Base-by-base conservation (phyloP, 2,329 filamentous ascomycete species). In the Fusarium xyrophilum region DNA sequence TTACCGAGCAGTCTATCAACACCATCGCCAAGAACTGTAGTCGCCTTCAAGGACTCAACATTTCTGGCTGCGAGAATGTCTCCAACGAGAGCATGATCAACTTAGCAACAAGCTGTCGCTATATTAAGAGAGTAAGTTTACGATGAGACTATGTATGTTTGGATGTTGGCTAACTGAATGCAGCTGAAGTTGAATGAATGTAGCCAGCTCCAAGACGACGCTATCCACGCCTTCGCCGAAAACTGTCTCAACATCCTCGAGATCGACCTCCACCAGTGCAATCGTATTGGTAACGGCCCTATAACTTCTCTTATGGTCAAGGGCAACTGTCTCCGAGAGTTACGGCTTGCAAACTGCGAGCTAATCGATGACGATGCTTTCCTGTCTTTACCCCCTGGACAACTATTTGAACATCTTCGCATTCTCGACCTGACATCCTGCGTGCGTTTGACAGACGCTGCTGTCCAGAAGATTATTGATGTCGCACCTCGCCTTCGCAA, bases 151-250 rank as follows among this genome's bases (percentile, higher is more conserved):
- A 4, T 12, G 9, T 6, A 19, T 12, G 6, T 15, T 38, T 47
- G 33, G 60, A 23, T 30, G 19, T 39, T 59, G 28, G 53, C 67
- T 70, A 53, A 70, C 55, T 52, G 38, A 43, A 21, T 42, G 15
- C 40, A 96, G 89, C 86, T 99, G 71, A 99, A 99, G 86, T 86
- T 99, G 65, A 99, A 98, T 79, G 92, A 94, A 60, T 97, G 96
- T 76, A 79, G 81, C n/a, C 91, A 97, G 79, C 83, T 97, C 35
- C 93, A 91, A 39, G 93, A 98, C 76, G 84, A 86, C 50, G 90
- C 93, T 10, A 90, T 98, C 67, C 83, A 92, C 61, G 92, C 93
- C 6, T 96, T 99, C 76, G 95, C 96, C 9, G 84, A 89, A 46
- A 88, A 96, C 79, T 97, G 95, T 77, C 92, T 90, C 15, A 95